A percentile compares a stretch with the other conserved stretches of the same genome.
Evolutionary conservation across 495 filamentous ascomycete species (phyloP).

Genomic region (Penicillium flavigenum): DNA sequence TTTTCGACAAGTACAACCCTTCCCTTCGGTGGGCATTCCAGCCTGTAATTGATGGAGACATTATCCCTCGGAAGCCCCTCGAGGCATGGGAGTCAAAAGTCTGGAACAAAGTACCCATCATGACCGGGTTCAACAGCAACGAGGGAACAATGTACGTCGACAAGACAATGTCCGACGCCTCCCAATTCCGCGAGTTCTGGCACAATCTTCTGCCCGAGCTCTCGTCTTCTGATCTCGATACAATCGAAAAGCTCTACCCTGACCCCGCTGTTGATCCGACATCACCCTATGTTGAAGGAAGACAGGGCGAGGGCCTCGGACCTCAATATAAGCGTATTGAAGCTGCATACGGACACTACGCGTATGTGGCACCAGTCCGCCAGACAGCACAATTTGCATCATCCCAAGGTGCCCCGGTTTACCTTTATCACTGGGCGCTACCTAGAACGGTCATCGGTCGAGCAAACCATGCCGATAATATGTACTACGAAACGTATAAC

Average conservation of each 20-base stretch:
- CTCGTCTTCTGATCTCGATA: slow-evolving; percentile 43
- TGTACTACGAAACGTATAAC: slow-evolving; percentile 56
- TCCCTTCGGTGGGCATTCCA: slow-evolving; percentile 67
- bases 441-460: slow-evolving; percentile 44
- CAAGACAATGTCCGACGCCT: slow-evolving; percentile 36
- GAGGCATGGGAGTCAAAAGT: slow-evolving; percentile 52
- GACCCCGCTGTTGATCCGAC: slow-evolving; percentile 43
- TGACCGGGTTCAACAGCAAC: slow-evolving; percentile 66
- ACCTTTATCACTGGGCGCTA: slow-evolving; percentile 60
- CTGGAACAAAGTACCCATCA: slow-evolving; percentile 58
- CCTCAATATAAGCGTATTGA: slow-evolving; percentile 59
- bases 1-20: slow-evolving; percentile 54
- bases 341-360: slow-evolving; percentile 64
- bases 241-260: slow-evolving; percentile 56
- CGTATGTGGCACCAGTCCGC: slow-evolving; percentile 63
- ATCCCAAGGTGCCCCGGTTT: slow-evolving; percentile 41
- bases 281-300: slow-evolving; percentile 41
- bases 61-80: slow-evolving; percentile 57
- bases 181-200: slow-evolving; percentile 57
- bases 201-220: slow-evolving; percentile 53
- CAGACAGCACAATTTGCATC: slow-evolving; percentile 57
- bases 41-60: slow-evolving; percentile 59
- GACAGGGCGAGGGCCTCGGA: slow-evolving; percentile 42
- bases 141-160: slow-evolving; percentile 64
- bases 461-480: slow-evolving; percentile 62